A percentile compares a stretch with the other conserved stretches of the same genome.
Conservation (phyloP, 768 basidiomycete species). For the Antrodiella citrinella region DNA sequence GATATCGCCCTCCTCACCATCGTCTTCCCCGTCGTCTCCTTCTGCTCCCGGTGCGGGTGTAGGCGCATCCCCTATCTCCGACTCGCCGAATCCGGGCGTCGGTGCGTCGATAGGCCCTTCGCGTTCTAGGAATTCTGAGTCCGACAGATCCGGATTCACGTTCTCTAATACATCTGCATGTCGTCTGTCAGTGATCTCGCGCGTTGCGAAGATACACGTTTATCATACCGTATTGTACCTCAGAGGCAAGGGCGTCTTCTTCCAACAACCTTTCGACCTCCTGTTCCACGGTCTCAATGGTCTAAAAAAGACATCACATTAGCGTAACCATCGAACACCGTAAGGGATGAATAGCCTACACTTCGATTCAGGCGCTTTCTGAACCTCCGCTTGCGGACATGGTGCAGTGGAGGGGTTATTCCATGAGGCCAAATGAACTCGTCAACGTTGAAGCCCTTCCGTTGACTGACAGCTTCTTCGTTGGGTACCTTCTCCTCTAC, state of each 20-base stretch:
- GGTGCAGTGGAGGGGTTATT: slow-evolving; percentile 85
- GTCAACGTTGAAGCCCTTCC: slow-evolving; percentile 77
- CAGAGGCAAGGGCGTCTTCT: slow-evolving; percentile 65
- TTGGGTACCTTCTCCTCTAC: slow-evolving; percentile 68
- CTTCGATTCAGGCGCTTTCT: slow-evolving; percentile 81
- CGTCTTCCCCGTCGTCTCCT: slow-evolving; percentile 49
- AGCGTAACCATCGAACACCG: too few relatives aligned
- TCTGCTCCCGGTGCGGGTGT: slow-evolving; percentile 44
- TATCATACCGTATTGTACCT: slow-evolving; percentile 67
- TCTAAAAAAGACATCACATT: slow-evolving; percentile 37
- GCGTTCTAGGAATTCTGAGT: slow-evolving; percentile 77
- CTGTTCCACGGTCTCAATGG: slow-evolving; percentile 91
- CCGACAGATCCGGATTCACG: slow-evolving; percentile 84
- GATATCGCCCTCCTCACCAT: slow-evolving; percentile 69
- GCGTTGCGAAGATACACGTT: neutral
- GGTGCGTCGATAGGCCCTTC: slow-evolving; percentile 54
- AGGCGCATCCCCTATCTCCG: slow-evolving; percentile 55
- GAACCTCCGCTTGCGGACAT: slow-evolving; percentile 87
- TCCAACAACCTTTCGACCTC: slow-evolving; percentile 84
- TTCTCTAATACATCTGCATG: slow-evolving; percentile 73
- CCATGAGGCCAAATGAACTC: slow-evolving; percentile 98
- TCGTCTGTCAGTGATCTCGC: neutral
- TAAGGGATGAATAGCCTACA: slow-evolving; percentile 32
- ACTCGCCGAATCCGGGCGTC: slow-evolving; percentile 61
- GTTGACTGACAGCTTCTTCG: slow-evolving; percentile 55